Conservation (phyloP, 306 rosid species). For the Ormosia semicastrata region DNA sequence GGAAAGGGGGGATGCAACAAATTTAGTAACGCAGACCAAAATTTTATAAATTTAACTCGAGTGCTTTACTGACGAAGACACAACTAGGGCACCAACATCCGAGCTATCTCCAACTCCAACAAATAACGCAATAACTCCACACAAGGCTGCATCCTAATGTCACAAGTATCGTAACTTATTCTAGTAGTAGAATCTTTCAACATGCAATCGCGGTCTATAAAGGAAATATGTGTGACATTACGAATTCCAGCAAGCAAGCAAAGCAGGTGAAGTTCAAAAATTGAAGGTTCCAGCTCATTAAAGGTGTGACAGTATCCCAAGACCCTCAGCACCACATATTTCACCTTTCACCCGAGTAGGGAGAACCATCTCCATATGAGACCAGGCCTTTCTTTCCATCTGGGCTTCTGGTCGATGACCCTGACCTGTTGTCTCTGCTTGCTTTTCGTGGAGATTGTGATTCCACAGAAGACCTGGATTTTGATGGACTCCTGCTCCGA, state of each 20-base stretch:
- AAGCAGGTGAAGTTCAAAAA: not conserved
- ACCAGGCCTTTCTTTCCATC: conserved; percentile 81
- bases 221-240: not conserved
- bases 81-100: not conserved
- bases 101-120: conserved; percentile 10
- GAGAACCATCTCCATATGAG: conserved; percentile 72
- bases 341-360: conserved; percentile 35
- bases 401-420: conserved; percentile 67
- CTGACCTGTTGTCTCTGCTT: conserved; percentile 50
- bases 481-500: conserved; percentile 62
- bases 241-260: not conserved
- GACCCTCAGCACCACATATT: not conserved
- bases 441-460: conserved; percentile 55
- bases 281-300: not conserved
- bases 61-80: not conserved
- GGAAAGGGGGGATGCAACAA: not conserved
- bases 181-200: conserved; percentile 35
- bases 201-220: conserved; percentile 15
- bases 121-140: conserved; percentile 20
- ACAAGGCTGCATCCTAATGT: not conserved
- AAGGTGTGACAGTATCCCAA: not conserved
- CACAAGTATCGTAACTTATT: conserved; percentile 20
- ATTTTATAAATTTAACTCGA: conserved; percentile 21
- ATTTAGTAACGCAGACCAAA: not conserved
- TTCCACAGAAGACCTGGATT: conserved; percentile 57